Conservation (phyloP, 192 early-diverging fungal genomes). For the Phlyctochytrium arcticum region DNA sequence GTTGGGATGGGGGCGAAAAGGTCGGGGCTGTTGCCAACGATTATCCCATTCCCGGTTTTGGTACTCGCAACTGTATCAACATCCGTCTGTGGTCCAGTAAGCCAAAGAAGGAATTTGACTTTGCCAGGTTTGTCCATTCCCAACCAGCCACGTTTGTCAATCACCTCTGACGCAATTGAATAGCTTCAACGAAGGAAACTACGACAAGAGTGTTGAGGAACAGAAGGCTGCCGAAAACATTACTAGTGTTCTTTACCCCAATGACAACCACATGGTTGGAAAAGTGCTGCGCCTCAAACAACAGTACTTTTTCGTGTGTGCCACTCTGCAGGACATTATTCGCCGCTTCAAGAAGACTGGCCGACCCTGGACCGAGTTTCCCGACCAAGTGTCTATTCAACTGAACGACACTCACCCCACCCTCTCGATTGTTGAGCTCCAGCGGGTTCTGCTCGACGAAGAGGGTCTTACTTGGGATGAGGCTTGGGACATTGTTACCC, state of each 20-base stretch:
- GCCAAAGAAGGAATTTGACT: slow-evolving; percentile 83
- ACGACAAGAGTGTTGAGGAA: slow-evolving; percentile 85
- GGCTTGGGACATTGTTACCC: slow-evolving; percentile 80
- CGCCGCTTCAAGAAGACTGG: slow-evolving; percentile 90
- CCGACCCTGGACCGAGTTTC: slow-evolving; percentile 82
- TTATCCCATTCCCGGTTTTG: slow-evolving; percentile 94
- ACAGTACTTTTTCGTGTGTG: slow-evolving; percentile 95
- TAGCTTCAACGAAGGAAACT: slow-evolving; percentile 73
- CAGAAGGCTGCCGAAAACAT: slow-evolving; percentile 92
- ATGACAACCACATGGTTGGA: slow-evolving; percentile 96
- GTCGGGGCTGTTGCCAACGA: slow-evolving; percentile 94
- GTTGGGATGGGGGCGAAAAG: slow-evolving; percentile 82
- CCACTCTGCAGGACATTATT: slow-evolving; percentile 78
- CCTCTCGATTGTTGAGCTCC: slow-evolving; percentile 82
- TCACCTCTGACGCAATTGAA: neutral
- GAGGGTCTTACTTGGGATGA: slow-evolving; percentile 90
- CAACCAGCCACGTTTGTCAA: neutral
- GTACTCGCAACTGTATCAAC: slow-evolving; percentile 94
- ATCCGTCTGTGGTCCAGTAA: slow-evolving; percentile 96
- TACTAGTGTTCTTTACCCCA: slow-evolving; percentile 90
- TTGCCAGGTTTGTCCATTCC: slow-evolving; percentile 36
- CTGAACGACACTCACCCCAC: slow-evolving; percentile 98
- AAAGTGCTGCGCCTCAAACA: slow-evolving; percentile 96
- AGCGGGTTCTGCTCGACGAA: slow-evolving; percentile 88
- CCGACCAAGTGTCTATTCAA: slow-evolving; percentile 92